Evolutionary conservation across 108 stramenopile species (phyloP).

Genomic region (Seminavis robusta): DNA sequence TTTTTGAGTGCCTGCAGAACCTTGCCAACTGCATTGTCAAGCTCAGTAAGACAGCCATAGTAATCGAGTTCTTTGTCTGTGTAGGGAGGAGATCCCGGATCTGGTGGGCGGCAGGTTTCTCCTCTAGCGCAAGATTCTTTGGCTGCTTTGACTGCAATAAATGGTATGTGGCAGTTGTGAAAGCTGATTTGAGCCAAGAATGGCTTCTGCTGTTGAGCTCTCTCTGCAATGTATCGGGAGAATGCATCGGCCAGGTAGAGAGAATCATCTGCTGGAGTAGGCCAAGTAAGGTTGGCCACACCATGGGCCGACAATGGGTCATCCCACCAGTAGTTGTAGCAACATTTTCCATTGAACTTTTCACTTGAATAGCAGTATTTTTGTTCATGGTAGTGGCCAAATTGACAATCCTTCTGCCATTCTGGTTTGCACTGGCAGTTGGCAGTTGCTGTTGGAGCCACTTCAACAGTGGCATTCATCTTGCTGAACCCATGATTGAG

Average conservation of each 20-base stretch:
- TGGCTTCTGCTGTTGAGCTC: constrained; percentile 5
- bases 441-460: constrained; percentile 25
- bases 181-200: constrained; percentile 30
- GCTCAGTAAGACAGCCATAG: constrained; percentile 33
- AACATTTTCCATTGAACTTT: constrained; percentile 25
- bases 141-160: constrained; percentile 14
- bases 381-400: constrained; percentile 24
- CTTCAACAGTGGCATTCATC: constrained; percentile 30
- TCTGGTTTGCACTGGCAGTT: constrained; percentile 31
- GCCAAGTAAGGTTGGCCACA: constrained; percentile 30
- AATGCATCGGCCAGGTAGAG: constrained; percentile 29
- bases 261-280: constrained; percentile 23
- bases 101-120: constrained; percentile 22
- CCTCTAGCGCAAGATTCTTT: constrained; percentile 15
- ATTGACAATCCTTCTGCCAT: constrained; percentile 20
- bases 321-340: constrained; percentile 41
- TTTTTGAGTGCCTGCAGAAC: constrained; percentile 14
- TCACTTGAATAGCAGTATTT: constrained; percentile 21
- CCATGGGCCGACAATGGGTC: constrained; percentile 22
- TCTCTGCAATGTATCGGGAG: constrained; percentile 10
- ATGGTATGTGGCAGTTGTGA: constrained; percentile 45
- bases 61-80: constrained; percentile 31
- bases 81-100: constrained; percentile 14
- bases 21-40: constrained; percentile 35
- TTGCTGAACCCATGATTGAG: constrained; percentile 25